phyloP scores from a whole-genome alignment of 2,329 filamentous ascomycete species.

The Dothideomycetes sp. region DNA sequence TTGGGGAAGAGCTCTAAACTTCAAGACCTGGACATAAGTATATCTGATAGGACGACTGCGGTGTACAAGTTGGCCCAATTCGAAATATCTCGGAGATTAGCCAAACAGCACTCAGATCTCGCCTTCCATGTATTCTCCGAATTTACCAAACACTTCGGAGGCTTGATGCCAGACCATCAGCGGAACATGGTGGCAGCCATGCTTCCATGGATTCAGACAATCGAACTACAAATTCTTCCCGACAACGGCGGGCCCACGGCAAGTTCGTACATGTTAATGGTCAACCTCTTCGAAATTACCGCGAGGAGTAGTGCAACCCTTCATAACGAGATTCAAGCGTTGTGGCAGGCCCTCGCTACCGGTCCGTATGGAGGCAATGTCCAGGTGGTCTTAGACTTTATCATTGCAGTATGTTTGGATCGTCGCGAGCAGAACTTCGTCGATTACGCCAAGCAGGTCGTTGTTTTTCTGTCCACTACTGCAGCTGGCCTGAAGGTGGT shows the following conservation, averaged over 20 bases:
- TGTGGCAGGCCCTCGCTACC: conserved; percentile 93
- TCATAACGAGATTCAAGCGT: conserved; percentile 91
- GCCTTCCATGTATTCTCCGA: conserved; percentile 95
- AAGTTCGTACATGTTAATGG: conserved; percentile 85
- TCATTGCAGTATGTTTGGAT: conserved; percentile 87
- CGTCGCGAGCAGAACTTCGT: conserved; percentile 96
- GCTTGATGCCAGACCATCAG: conserved; percentile 69
- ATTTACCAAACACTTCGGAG: conserved; percentile 87
- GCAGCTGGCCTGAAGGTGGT: conserved; percentile 81
- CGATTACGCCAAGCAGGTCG: conserved; percentile 94
- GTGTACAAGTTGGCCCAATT: conserved; percentile 98
- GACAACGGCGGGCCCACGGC: conserved; percentile 75
- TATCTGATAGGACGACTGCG: conserved; percentile 95
- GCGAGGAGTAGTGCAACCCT: conserved; percentile 79
- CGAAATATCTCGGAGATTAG: conserved; percentile 83
- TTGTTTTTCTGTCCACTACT: conserved; percentile 87
- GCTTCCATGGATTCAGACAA: conserved; percentile 89
- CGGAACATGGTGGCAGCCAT: conserved; percentile 91
- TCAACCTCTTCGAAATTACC: conserved; percentile 92
- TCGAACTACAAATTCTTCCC: conserved; percentile 84
- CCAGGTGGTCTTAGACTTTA: conserved; percentile 87
- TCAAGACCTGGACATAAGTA: conserved; percentile 95
- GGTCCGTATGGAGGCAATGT: conserved; percentile 91
- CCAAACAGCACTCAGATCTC: conserved; percentile 77
- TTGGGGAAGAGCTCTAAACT: conserved; percentile 81